Evolutionary conservation across 768 basidiomycete genomes (phyloP).

Genomic region (Omphalotus guepiniiformis): DNA sequence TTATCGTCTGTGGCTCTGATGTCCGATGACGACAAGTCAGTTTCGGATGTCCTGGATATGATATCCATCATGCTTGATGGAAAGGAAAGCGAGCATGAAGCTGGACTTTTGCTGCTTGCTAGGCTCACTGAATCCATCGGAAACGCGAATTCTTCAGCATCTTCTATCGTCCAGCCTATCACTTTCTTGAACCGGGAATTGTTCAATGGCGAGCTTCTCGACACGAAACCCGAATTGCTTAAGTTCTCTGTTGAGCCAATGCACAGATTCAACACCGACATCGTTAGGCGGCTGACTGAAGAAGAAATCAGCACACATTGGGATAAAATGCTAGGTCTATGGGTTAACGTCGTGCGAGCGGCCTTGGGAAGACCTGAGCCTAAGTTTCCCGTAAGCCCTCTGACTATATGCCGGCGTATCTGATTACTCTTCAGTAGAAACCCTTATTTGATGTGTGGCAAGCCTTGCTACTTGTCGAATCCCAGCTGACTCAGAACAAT

Average conservation of each 20-base stretch:
- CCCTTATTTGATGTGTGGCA: slow-evolving; percentile 46
- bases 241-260: slow-evolving; percentile 23
- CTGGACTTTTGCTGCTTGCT: background rate
- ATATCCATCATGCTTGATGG: slow-evolving; percentile 11
- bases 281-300: slow-evolving; percentile 31
- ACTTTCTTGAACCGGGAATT: slow-evolving; percentile 26
- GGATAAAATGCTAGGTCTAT: slow-evolving; percentile 33
- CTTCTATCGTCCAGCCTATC: background rate
- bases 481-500: slow-evolving; percentile 36
- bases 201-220: slow-evolving; percentile 42
- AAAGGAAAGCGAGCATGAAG: background rate
- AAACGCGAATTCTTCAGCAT: too few relatives aligned
- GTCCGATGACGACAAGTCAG: background rate
- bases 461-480: slow-evolving; percentile 48
- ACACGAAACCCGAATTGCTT: slow-evolving; percentile 21
- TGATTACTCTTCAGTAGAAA: slow-evolving; percentile 23
- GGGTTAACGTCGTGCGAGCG: slow-evolving; percentile 27
- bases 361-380: slow-evolving; percentile 12
- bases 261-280: slow-evolving; percentile 16
- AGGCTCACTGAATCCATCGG: background rate
- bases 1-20: slow-evolving; percentile 27
- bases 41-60: slow-evolving; percentile 2
- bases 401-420: background rate
- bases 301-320: slow-evolving; percentile 35
- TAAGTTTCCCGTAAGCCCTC: slow-evolving; percentile 21